Base-by-base conservation (phyloP, 495 filamentous ascomycete species). In the Penicillium verhagenii region DNA sequence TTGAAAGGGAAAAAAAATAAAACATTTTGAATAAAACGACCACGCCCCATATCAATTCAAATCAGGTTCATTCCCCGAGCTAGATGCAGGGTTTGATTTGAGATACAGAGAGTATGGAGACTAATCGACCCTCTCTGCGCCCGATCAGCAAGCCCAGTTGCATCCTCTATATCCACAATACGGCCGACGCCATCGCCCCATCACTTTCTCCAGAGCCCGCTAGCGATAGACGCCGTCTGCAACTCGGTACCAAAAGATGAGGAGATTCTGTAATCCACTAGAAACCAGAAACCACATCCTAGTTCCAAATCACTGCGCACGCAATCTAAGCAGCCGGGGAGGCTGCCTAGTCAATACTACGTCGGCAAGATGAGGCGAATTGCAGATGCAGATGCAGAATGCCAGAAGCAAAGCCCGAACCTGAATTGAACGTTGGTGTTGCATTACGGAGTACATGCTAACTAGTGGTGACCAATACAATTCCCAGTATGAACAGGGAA, bases 151-250 rank as follows among this genome's bases (percentile, higher is more conserved):
- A 35, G 33, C 33, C 33, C 33, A 35, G 14, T 14, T 14, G 35
- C 40, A 6, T 18, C 37, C 10, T 24, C n/a, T n/a, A n/a, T 25
- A 57, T 40, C 55, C 53, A 44, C 33, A 35, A n/a, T 35, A 47
- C 56, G 56, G 42, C 24, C 29, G 19, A 65, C 59, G 56, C 59
- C 54, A 60, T 57, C 39, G 37, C 43, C 44, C 54, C n/a, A n/a
- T n/a, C n/a, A n/a, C n/a, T n/a, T n/a, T 44, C 46, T 39, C 21
- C 59, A 37, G 45, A 23, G 8, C 52, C 60, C 42, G 31, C 61
- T 60, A 65, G 60, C 60, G 64, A 64, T 67, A 67, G 64, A 58
- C 64, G 64, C 64, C 64, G 55, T 48, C 54, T 56, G 54, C 44
- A 58, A 45, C 44, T 46, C 37, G 52, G 33, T 35, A 35, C 33